These are phyloP conservation scores for Penicillium flavigenum DNA, from an alignment of 495 filamentous ascomycete genomes.

Conservation along the genomic window DNA sequence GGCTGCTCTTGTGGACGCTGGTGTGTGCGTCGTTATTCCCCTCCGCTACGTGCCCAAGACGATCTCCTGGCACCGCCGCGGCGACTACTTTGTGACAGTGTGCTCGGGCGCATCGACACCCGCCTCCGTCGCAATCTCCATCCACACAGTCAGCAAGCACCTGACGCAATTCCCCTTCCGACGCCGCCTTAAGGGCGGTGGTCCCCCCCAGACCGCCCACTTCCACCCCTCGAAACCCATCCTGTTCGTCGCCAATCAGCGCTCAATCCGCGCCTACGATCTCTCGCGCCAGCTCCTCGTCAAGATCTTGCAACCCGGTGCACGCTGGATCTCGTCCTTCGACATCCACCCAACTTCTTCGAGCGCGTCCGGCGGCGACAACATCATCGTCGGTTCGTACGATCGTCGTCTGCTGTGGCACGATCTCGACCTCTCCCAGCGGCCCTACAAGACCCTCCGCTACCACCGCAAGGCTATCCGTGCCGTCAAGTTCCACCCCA, in stretches of 20 bases:
- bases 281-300: slow-evolving; percentile 82
- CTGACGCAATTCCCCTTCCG: slow-evolving; percentile 92
- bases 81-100: slow-evolving; percentile 92
- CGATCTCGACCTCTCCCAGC: slow-evolving; percentile 85
- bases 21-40: slow-evolving; percentile 73
- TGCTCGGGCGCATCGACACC: slow-evolving; percentile 70
- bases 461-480: slow-evolving; percentile 92
- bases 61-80: slow-evolving; percentile 91
- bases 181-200: slow-evolving; percentile 67
- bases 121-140: slow-evolving; percentile 72
- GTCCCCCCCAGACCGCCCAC: slow-evolving; percentile 81
- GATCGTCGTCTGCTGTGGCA: slow-evolving; percentile 95
- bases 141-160: slow-evolving; percentile 94
- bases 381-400: slow-evolving; percentile 90
- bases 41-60: slow-evolving; percentile 83
- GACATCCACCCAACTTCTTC: slow-evolving; percentile 78
- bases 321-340: slow-evolving; percentile 91
- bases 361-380: slow-evolving; percentile 68
- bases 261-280: slow-evolving; percentile 88
- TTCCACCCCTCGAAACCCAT: slow-evolving; percentile 93
- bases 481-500: slow-evolving; percentile 79
- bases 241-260: slow-evolving; percentile 94
- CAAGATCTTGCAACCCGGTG: slow-evolving; percentile 88
- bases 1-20: slow-evolving; percentile 67
- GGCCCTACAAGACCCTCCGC: slow-evolving; percentile 91